Percentiles rank a stretch among this genome's conserved stretches.
Conservation (phyloP, 768 basidiomycete species). For the Mycena haematopus region DNA sequence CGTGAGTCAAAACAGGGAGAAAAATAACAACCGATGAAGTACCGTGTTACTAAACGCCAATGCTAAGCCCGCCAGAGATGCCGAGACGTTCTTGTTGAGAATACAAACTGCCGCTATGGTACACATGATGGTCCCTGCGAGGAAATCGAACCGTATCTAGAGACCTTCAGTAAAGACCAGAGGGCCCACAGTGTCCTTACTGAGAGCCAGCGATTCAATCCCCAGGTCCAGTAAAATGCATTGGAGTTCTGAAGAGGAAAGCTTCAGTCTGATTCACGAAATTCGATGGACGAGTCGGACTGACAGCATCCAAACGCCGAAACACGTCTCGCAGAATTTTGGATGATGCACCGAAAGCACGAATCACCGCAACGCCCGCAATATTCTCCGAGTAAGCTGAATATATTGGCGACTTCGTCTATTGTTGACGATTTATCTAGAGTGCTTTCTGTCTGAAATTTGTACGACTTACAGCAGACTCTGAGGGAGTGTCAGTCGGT, state of each 20-base stretch:
- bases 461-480: conserved; percentile 45
- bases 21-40: not conserved
- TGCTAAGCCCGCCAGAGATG: conserved; percentile 85
- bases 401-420: conserved; percentile 52
- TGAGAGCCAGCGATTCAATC: conserved; percentile 90
- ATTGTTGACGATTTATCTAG: not conserved
- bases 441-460: not conserved
- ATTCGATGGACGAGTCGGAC: not conserved
- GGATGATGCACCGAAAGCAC: conserved; percentile 87
- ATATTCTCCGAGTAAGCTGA: conserved; percentile 63
- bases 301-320: conserved; percentile 70
- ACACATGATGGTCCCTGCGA: conserved; percentile 74
- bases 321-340: conserved; percentile 88
- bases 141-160: conserved; percentile 73
- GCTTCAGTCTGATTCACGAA: conserved; percentile 8
- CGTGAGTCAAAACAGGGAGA: not conserved
- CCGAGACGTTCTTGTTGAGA: conserved; percentile 73
- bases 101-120: conserved; percentile 71
- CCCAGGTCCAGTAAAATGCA: conserved; percentile 92
- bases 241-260: not conserved
- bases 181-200: conserved; percentile 49
- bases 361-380: conserved; percentile 69
- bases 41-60: conserved; percentile 83
- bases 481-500: conserved; percentile 46
- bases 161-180: conserved; percentile 41